phyloP scores from a whole-genome alignment of 176 grass and related monocot species.

The Stipa capillata region DNA sequence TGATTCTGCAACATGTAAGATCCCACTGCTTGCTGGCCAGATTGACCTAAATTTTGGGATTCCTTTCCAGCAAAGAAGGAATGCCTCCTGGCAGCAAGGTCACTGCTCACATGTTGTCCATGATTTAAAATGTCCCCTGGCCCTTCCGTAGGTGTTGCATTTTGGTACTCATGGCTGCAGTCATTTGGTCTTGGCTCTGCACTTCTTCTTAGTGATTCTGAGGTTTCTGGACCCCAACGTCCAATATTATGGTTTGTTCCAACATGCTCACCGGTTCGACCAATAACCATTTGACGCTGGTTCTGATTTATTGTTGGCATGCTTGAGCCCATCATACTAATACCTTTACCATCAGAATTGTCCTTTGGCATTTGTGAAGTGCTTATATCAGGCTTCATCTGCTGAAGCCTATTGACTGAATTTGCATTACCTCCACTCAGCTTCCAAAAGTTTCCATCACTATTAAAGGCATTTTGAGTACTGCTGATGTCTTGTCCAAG shows the following conservation, averaged over 20 bases:
- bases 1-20: conserved; percentile 54
- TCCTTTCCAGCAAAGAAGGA: conserved; percentile 34
- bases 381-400: conserved; percentile 42
- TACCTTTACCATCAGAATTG: conserved; percentile 31
- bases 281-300: conserved; percentile 34
- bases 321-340: conserved; percentile 33
- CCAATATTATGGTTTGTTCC: conserved; percentile 40
- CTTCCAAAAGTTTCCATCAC: conserved; percentile 45
- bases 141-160: conserved; percentile 30
- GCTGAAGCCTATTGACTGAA: conserved; percentile 34
- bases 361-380: conserved; percentile 26
- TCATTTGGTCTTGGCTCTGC: conserved; percentile 48
- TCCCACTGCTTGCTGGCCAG: conserved; percentile 39
- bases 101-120: conserved; percentile 26
- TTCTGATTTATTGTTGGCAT: conserved; percentile 35
- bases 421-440: conserved; percentile 37
- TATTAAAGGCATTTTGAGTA: conserved; percentile 36
- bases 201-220: conserved; percentile 52
- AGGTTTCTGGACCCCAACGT: conserved; percentile 33
- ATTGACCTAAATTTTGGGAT: conserved; percentile 25
- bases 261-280: conserved; percentile 36
- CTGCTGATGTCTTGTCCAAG: conserved; percentile 40
- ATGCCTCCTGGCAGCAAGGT: conserved; percentile 37
- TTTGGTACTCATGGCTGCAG: conserved; percentile 44
- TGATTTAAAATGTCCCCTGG: conserved; percentile 25